These are phyloP conservation scores for Elongisporangium undulatum DNA, from an alignment of 352 stramenopile genomes.

Conservation along the genomic window DNA sequence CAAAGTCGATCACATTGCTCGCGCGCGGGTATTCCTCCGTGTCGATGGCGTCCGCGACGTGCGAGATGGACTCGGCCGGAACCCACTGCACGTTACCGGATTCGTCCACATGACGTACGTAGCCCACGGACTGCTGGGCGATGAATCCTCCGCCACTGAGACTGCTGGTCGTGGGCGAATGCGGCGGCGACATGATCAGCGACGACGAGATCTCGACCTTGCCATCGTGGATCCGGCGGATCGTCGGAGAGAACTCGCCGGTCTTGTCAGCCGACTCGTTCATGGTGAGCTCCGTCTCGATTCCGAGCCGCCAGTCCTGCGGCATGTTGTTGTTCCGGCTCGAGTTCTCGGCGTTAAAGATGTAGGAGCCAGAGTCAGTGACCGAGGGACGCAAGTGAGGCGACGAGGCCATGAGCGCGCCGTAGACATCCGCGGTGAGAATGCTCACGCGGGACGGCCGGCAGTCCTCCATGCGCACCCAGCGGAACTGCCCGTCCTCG, in stretches of 20 bases:
- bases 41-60: constrained; percentile 60
- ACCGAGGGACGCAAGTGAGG: constrained; percentile 4
- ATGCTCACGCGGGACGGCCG: constrained; percentile 63
- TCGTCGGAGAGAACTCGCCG: constrained; percentile 43
- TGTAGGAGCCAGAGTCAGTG: constrained; percentile 27
- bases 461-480: constrained; percentile 69
- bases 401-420: constrained; percentile 8
- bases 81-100: constrained; percentile 71
- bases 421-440: constrained; percentile 27
- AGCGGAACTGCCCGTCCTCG: constrained; percentile 69
- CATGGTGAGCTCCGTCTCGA: constrained; percentile 77
- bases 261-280: constrained; percentile 24
- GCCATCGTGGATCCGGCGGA: constrained; percentile 41
- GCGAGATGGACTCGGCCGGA: constrained; percentile 57
- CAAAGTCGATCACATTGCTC: constrained; percentile 73
- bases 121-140: constrained; percentile 64
- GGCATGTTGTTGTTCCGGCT: constrained; percentile 2
- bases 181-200: constrained; percentile 4
- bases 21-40: constrained; percentile 67
- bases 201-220: constrained; percentile 13
- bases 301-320: constrained; percentile 19
- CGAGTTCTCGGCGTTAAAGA: constrained; percentile 20
- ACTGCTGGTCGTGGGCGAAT: neutral
- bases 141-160: constrained; percentile 34
- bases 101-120: constrained; percentile 69